A percentile compares a stretch with the other conserved stretches of the same genome.
These are phyloP conservation scores for Trypanosoma vivax DNA, from an alignment of 208 protist genomes.

Conservation along the genomic window DNA sequence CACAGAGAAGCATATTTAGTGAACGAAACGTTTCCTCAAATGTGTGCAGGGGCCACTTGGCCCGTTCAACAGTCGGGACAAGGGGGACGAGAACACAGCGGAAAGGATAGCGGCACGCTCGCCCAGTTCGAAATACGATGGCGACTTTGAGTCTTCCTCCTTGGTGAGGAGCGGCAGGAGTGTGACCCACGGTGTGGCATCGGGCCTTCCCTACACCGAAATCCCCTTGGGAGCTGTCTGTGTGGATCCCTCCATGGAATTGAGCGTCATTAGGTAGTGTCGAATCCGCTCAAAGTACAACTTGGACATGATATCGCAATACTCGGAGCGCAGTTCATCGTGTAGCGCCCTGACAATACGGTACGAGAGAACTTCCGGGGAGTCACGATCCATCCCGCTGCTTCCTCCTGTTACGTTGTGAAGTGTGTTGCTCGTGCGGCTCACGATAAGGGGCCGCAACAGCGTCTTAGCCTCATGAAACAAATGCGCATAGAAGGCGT, in stretches of 20 bases:
- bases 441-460: conserved; percentile 27
- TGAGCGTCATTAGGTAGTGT: conserved; percentile 70
- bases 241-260: conserved; percentile 58
- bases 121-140: conserved; percentile 34
- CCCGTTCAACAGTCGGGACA: conserved; percentile 63
- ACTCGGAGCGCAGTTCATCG: conserved; percentile 61
- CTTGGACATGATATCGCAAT: conserved; percentile 66
- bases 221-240: neutral
- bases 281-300: conserved; percentile 66
- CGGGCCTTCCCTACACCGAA: neutral
- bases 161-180: conserved; percentile 50
- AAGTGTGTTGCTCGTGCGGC: neutral
- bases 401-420: no score
- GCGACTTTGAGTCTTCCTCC: conserved; percentile 6
- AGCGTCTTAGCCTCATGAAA: conserved; percentile 43
- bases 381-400: conserved; percentile 1
- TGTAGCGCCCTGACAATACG: conserved; percentile 64
- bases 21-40: conserved; percentile 87
- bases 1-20: conserved; percentile 52
- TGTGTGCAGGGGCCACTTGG: conserved; percentile 37
- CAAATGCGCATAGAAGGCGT: conserved; percentile 71
- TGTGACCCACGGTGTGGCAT: conserved; percentile 21
- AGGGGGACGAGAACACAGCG: conserved; percentile 50
- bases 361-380: conserved; percentile 32
- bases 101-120: conserved; percentile 45